phyloP scores from a whole-genome alignment of 192 early-diverging fungal species.

The Allomyces arbusculus region DNA sequence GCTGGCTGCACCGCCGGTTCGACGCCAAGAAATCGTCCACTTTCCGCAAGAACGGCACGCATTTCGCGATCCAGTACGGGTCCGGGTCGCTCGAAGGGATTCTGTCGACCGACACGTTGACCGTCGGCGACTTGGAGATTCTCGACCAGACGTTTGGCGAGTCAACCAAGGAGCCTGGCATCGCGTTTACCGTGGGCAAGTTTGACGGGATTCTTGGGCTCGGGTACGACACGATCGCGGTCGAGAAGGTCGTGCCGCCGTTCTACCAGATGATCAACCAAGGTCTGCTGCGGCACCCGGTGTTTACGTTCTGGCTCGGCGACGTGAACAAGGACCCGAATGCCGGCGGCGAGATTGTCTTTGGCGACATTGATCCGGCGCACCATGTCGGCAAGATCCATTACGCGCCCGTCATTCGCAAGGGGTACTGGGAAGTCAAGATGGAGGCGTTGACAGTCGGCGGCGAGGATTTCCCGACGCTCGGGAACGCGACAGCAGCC shows the following conservation, averaged over 20 bases:
- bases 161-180: constrained; percentile 83
- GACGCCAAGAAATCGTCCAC: constrained; percentile 61
- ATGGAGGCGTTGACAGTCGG: constrained; percentile 59
- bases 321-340: constrained; percentile 38
- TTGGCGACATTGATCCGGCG: constrained; percentile 62
- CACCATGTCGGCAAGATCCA: constrained; percentile 39
- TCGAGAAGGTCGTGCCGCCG: constrained; percentile 72
- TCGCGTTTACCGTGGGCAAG: constrained; percentile 80
- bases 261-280: constrained; percentile 81
- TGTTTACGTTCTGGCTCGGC: constrained; percentile 79
- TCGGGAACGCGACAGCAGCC: constrained; percentile 50
- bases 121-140: constrained; percentile 50
- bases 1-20: constrained; percentile 77
- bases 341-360: constrained; percentile 66
- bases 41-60: constrained; percentile 74
- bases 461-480: constrained; percentile 39
- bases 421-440: constrained; percentile 95
- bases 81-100: constrained; percentile 85
- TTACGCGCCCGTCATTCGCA: constrained; percentile 72
- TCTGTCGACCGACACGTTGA: constrained; percentile 60
- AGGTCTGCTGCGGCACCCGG: constrained; percentile 51
- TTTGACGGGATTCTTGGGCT: constrained; percentile 96
- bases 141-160: constrained; percentile 78
- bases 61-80: constrained; percentile 88
- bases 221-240: constrained; percentile 74